Evolutionary conservation across 2,329 filamentous ascomycete genomes (phyloP), one percentile per base, ranked within the genome.

Genomic region (Metarhizium guizhouense): DNA sequence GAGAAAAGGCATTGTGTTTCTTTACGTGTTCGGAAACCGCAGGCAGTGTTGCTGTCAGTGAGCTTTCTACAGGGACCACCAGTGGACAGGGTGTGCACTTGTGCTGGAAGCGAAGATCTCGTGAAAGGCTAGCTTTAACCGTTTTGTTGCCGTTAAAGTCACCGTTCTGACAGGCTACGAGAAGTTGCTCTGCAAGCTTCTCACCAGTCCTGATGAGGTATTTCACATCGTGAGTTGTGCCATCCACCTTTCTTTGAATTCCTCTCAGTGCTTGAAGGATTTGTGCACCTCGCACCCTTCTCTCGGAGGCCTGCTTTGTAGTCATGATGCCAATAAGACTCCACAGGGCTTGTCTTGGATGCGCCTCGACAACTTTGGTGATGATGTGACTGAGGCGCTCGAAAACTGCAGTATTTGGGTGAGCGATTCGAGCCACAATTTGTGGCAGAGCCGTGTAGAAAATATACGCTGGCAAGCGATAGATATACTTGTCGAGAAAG

Each of bases 271-370:
- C 73, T 53, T 76, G 70, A 4, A 86, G 65, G 54, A 86, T 77
- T 45, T 75, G 72, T 7, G 73, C 68, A 2, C 82, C 81, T 1
- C 81, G 74, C 14, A 69, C 68, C 58, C 76, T 77, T 57, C 93
- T 82, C 54, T 93, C 87, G 14, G 75, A 74, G 2, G 80, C 77
- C 58, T 90, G 85, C 36, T 81, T 88, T 0, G 90, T 89, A 56
- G 93, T 93, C 63, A 91, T 86, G 48, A 96, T 86, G 8, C 92
- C 90, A 54, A 97, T 82, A 40, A 99, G 74, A 64, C 87, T 88
- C 95, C 94, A 99, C 30, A 97, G 72, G 1, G 92, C 87, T 70
- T 99, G 94, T 58, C 89, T 90, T 0, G 94, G 93, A 69, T 96
- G 88, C n/a, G 84, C 78, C 47, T 84, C 80, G 8, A 95, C 86